Percentiles rank a stretch among this genome's conserved stretches.
phyloP scores from a whole-genome alignment of 352 stramenopile species.

The Nothophytophthora sp. region DNA sequence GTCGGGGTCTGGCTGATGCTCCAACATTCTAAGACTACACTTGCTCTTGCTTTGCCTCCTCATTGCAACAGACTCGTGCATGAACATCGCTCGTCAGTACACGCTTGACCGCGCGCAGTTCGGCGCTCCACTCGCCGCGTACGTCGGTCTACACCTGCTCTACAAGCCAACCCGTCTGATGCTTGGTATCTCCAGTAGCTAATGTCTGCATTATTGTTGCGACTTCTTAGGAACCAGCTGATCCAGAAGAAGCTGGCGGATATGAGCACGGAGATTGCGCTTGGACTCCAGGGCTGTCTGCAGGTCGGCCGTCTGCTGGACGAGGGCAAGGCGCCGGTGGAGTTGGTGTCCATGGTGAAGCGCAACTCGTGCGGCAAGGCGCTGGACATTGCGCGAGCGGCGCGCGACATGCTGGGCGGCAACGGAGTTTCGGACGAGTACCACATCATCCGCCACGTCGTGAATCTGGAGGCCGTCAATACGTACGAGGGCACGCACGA shows the following conservation, averaged over 20 bases:
- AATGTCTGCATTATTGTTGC: background rate
- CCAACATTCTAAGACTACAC: background rate
- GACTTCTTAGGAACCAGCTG: conserved; percentile 91
- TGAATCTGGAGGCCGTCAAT: conserved; percentile 99
- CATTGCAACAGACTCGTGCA: conserved; percentile 85
- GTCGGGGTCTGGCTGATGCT: background rate
- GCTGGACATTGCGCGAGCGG: conserved; percentile 88
- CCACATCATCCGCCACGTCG: conserved; percentile 97
- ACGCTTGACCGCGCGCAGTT: conserved; percentile 96
- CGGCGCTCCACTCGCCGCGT: conserved; percentile 94
- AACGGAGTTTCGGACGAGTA: conserved; percentile 99
- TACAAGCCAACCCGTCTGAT: background rate
- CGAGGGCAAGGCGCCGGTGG: conserved; percentile 21
- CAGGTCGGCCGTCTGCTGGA: conserved; percentile 32
- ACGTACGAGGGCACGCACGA: conserved; percentile 99
- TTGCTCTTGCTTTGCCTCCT: background rate
- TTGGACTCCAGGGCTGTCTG: conserved; percentile 90
- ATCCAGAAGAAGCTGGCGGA: conserved; percentile 99
- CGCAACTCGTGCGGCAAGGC: conserved; percentile 52
- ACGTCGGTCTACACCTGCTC: conserved; percentile 22
- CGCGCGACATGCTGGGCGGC: conserved; percentile 97
- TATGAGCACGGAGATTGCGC: conserved; percentile 96
- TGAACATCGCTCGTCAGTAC: conserved; percentile 94
- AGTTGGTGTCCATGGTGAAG: conserved; percentile 46
- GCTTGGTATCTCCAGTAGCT: background rate